These are phyloP conservation scores for Candolleomyces eurysporus DNA, from an alignment of 768 basidiomycete species.

Conservation along the genomic window DNA sequence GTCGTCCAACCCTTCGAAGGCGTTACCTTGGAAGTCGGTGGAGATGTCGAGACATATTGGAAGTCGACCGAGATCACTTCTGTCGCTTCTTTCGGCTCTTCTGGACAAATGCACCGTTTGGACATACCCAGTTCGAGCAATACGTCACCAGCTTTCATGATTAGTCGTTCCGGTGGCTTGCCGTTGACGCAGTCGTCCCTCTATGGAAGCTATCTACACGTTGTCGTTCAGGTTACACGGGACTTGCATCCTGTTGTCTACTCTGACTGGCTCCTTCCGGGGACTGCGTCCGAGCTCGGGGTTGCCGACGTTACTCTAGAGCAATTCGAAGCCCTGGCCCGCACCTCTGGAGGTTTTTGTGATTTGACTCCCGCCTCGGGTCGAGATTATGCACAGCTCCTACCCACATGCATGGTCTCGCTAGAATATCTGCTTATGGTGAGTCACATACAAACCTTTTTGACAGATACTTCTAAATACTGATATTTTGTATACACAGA, in stretches of 20 bases:
- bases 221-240: conserved; percentile 87
- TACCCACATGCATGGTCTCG: conserved; percentile 62
- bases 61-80: conserved; percentile 67
- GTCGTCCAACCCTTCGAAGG: conserved; percentile 88
- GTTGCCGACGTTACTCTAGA: conserved; percentile 81
- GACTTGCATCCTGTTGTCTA: conserved; percentile 90
- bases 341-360: conserved; percentile 43
- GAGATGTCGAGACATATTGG: conserved; percentile 98
- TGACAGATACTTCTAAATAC: neutral
- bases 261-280: conserved; percentile 73
- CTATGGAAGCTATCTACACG: conserved; percentile 82
- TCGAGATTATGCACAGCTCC: conserved; percentile 43
- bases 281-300: conserved; percentile 67
- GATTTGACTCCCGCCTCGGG: conserved; percentile 17
- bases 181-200: conserved; percentile 86
- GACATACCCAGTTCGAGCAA: conserved; percentile 50
- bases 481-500: conserved; percentile 32
- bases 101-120: conserved; percentile 38
- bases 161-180: conserved; percentile 44
- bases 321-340: conserved; percentile 75
- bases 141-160: conserved; percentile 64
- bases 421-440: conserved; percentile 78
- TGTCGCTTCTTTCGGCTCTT: conserved; percentile 31
- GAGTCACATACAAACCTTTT: conserved; percentile 21
- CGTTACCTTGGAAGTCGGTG: conserved; percentile 91